Evolutionary conservation across 495 filamentous ascomycete genomes (phyloP).

Genomic region (Hyaloscypha bicolor): DNA sequence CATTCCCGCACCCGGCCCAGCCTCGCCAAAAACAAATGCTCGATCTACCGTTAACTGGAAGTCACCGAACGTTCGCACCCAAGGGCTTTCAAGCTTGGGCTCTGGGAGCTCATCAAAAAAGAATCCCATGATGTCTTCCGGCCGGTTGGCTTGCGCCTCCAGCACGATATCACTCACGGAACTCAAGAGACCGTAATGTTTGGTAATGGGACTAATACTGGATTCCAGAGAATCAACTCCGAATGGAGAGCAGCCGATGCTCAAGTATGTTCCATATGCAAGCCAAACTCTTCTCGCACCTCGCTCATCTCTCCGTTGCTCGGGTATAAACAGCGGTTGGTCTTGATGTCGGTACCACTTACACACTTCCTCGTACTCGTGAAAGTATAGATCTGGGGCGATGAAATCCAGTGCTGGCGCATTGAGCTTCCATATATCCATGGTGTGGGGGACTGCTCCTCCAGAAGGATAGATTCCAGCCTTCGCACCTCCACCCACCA

Average conservation of each 20-base stretch:
- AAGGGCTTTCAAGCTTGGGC: constrained; percentile 30
- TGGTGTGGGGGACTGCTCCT: constrained; percentile 39
- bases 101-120: constrained; percentile 45
- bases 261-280: constrained; percentile 44
- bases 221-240: constrained; percentile 44
- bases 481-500: constrained; percentile 46
- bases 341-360: constrained; percentile 45
- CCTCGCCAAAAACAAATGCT: constrained; percentile 51
- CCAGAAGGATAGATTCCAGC: constrained; percentile 51
- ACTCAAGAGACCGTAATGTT: constrained; percentile 43
- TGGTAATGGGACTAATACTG: constrained; percentile 36
- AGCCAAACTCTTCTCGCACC: constrained; percentile 47
- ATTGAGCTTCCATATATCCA: constrained; percentile 47
- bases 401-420: constrained; percentile 50
- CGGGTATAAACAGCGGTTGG: constrained; percentile 52
- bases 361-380: constrained; percentile 46
- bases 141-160: constrained; percentile 40
- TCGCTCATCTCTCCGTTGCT: constrained; percentile 50
- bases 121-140: constrained; percentile 44
- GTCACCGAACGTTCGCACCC: constrained; percentile 19
- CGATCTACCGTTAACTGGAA: constrained; percentile 45
- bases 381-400: constrained; percentile 50
- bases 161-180: constrained; percentile 41
- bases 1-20: constrained; percentile 44
- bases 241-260: constrained; percentile 46